Evolutionary conservation across 768 basidiomycete genomes (phyloP).

Genomic region (Naganishia vishniacii): DNA sequence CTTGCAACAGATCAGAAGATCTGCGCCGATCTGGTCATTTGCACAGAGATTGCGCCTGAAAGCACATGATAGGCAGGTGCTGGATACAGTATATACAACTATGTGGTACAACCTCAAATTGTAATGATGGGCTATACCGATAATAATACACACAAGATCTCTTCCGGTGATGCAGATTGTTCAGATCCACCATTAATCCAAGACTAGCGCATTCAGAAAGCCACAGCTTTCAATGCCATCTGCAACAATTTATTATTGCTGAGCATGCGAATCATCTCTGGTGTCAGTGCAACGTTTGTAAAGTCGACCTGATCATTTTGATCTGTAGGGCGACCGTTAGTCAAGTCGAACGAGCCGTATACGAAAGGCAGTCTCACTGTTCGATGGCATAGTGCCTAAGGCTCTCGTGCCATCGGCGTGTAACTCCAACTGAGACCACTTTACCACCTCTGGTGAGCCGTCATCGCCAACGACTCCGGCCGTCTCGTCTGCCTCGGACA

Average conservation of each 20-base stretch:
- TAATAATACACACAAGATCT: too few relatives aligned
- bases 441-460: slow-evolving; percentile 11
- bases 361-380: not conserved
- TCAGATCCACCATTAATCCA: too few relatives aligned
- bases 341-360: not conserved
- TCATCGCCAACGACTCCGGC: slow-evolving; percentile 70
- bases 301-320: slow-evolving; percentile 17
- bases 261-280: slow-evolving; percentile 20
- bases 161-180: too few relatives aligned
- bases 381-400: not conserved
- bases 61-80: too few relatives aligned
- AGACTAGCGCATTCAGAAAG: not conserved
- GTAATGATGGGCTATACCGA: too few relatives aligned
- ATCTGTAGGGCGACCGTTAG: not conserved
- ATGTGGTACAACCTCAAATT: too few relatives aligned
- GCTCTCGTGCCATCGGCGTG: not conserved
- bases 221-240: slow-evolving; percentile 9
- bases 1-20: too few relatives aligned
- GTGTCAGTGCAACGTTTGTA: slow-evolving; percentile 21
- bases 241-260: slow-evolving; percentile 12
- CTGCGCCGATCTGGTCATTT: too few relatives aligned
- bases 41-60: too few relatives aligned
- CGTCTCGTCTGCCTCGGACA: slow-evolving; percentile 63
- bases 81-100: too few relatives aligned
- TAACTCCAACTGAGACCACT: slow-evolving; percentile 8